Evolutionary conservation across 805 yeast genomes (phyloP).

Genomic region (Candida ulmi): DNA sequence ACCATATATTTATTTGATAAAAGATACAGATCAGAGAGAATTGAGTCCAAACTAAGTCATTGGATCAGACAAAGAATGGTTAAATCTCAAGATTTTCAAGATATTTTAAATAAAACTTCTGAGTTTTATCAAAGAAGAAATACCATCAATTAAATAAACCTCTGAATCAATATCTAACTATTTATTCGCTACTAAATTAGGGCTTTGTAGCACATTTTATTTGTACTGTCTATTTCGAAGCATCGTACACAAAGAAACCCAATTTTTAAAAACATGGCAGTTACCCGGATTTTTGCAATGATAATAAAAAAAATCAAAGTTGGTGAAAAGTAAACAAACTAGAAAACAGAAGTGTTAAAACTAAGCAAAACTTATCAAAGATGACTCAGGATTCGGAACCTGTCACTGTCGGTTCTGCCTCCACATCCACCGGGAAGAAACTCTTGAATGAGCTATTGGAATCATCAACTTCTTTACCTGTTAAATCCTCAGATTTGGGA

Average conservation of each 20-base stretch:
- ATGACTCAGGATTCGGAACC: background rate
- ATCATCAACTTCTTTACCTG: slow-evolving; percentile 71
- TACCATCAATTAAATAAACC: no score
- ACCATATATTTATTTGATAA: slow-evolving; percentile 65
- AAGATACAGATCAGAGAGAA: slow-evolving; percentile 43
- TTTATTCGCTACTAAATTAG: no score
- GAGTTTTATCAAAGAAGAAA: slow-evolving; percentile 6
- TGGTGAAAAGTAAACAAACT: background rate
- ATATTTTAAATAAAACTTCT: slow-evolving; percentile 18
- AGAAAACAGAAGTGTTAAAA: background rate
- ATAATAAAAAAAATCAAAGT: no score
- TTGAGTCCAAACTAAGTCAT: slow-evolving; percentile 56
- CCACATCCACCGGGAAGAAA: slow-evolving; percentile 13
- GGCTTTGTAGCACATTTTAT: no score
- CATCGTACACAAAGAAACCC: no score
- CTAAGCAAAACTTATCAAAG: background rate
- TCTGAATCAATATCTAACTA: no score
- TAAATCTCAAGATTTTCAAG: slow-evolving; percentile 11
- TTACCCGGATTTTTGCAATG: no score
- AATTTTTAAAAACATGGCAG: no score
- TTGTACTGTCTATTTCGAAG: no score
- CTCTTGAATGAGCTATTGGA: slow-evolving; percentile 68
- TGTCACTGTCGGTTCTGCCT: background rate
- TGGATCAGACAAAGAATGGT: slow-evolving; percentile 59
- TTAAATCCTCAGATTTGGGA: slow-evolving; percentile 60